Conservation (phyloP, 1,284 basidiomycete genomes). For the Phlebopus sp. region DNA sequence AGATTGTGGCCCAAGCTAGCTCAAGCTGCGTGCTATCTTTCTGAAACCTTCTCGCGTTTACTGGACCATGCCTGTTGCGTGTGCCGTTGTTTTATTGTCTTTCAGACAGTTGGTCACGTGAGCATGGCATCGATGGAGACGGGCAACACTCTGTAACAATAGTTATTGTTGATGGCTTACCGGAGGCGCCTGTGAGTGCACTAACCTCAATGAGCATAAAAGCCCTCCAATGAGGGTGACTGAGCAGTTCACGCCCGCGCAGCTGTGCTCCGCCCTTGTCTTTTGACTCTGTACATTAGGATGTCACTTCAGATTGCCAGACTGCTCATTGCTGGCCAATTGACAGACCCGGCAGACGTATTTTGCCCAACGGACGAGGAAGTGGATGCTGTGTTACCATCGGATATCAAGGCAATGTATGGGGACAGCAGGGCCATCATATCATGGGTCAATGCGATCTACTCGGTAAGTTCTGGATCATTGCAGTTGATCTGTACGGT, state of each 20-base stretch:
- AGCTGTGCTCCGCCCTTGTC: constrained; percentile 27
- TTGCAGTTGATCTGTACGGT: background rate
- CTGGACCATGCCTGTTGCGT: constrained; percentile 8
- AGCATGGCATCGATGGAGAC: background rate
- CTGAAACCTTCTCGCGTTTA: constrained; percentile 15
- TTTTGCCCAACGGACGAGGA: constrained; percentile 6
- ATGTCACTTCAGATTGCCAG: constrained; percentile 21
- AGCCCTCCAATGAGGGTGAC: constrained; percentile 1
- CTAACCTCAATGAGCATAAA: constrained; percentile 17
- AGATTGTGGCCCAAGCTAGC: too few species aligned
- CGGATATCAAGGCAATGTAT: constrained; percentile 23
- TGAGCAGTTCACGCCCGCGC: constrained; percentile 13
- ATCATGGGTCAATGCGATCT: constrained; percentile 27
- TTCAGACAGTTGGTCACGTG: constrained; percentile 20
- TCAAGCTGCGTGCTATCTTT: too few species aligned
- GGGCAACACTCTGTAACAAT: constrained; percentile 16
- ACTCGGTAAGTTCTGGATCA: constrained; percentile 17
- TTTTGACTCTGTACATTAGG: constrained; percentile 10
- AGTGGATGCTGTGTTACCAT: constrained; percentile 4
- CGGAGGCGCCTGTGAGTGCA: constrained; percentile 8
- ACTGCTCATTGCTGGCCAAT: constrained; percentile 30
- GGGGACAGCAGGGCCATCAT: constrained; percentile 20
- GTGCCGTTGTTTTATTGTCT: constrained; percentile 23
- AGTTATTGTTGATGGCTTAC: constrained; percentile 20
- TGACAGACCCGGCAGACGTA: constrained; percentile 12